Base-by-base conservation (phyloP, 306 rosid genomes). In the Lithocarpus polystachyus region DNA sequence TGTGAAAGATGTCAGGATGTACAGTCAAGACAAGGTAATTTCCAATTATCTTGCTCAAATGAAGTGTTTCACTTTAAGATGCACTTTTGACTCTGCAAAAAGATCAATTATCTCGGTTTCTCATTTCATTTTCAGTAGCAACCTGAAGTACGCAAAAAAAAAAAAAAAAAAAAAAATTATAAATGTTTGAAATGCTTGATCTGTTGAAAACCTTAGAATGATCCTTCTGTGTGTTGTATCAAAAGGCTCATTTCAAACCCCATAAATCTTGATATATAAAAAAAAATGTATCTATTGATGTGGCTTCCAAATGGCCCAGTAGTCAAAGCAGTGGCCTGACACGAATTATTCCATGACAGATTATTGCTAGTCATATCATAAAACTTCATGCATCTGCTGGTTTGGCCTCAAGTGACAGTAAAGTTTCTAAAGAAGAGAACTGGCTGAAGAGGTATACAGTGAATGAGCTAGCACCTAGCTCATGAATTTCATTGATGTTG, bases 1-100 rank as follows among this genome's bases (percentile, higher is more conserved):
- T 71, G 99, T 95, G 87, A 95, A 95, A 84, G 99, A 95, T 82
- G 72, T 93, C 91, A 95, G 98, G 82, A 89, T 85, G 92, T 93
- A 90, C 83, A 86, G 89, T 77, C 99, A 95, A 83, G 99, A 95
- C 83, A 95, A 91, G 98, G 99, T 95, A 91, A 84, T 35, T 70
- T 68, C 77, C 6, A 7, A 37, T 45, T 68, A 43, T 76, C 82
- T 64, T 77, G 57, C 67, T 83, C 43, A 65, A 20, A 73, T 18
- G 23, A 15, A 52, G 12, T 31, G 52, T 29, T 57, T 37, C 65
- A 71, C 45, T 73, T 13, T 19, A 45, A 11, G 56, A 22, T 70
- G 73, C 71, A 67, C 51, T 23, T 60, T 73, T 77, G 75, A 0
- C 76, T 75, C 31, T 26, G 74, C 43, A 60, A 72, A 45, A 24